These are phyloP conservation scores for Ballota nigra DNA, from an alignment of 257 asterid species.

Conservation along the genomic window DNA sequence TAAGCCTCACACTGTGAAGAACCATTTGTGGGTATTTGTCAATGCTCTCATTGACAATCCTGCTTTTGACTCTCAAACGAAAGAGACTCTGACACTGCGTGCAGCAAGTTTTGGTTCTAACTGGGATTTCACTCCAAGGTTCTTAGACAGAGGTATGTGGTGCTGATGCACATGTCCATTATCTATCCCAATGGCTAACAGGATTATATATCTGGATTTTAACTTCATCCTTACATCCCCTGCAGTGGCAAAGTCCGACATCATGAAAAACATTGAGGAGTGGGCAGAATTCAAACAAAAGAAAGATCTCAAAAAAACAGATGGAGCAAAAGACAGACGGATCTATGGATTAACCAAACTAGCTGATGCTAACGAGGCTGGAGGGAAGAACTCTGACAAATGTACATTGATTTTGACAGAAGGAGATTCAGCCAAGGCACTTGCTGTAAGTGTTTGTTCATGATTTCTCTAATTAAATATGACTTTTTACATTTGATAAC, in stretches of 20 bases:
- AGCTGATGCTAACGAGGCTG: conserved; percentile 91
- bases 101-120: conserved; percentile 86
- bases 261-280: conserved; percentile 77
- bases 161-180: conserved; percentile 3
- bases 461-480: not conserved
- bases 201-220: not conserved
- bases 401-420: conserved; percentile 96
- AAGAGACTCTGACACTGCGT: conserved; percentile 91
- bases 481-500: not conserved
- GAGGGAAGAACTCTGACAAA: conserved; percentile 74
- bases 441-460: conserved; percentile 62
- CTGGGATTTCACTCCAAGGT: conserved; percentile 77
- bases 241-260: conserved; percentile 85
- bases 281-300: conserved; percentile 95
- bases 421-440: conserved; percentile 99
- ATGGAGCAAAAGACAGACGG: conserved; percentile 68
- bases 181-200: conserved; percentile 6
- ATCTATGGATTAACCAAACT: conserved; percentile 68
- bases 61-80: conserved; percentile 98
- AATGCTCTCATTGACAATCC: conserved; percentile 98
- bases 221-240: not conserved
- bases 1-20: conserved; percentile 81
- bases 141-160: conserved; percentile 66
- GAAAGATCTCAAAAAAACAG: conserved; percentile 92
- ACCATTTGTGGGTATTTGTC: conserved; percentile 95